phyloP scores from a whole-genome alignment of 129 eudicot genomes.

The Flaveria brownii region DNA sequence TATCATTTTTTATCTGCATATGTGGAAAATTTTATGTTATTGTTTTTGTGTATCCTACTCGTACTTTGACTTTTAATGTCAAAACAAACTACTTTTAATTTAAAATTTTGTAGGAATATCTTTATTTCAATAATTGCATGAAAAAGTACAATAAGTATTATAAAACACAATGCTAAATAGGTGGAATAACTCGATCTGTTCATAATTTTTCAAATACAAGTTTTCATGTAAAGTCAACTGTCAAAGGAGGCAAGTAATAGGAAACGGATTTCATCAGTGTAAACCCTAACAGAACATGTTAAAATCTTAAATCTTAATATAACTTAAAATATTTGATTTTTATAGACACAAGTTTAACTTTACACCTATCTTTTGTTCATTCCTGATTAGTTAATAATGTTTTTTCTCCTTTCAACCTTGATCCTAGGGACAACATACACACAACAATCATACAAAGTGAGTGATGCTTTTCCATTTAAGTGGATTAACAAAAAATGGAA shows the following conservation, averaged over 20 bases:
- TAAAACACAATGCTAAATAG: not conserved
- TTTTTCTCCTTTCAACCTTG: not conserved
- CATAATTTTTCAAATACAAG: not conserved
- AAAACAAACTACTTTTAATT: not conserved
- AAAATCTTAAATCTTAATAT: not conserved
- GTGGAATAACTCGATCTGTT: not conserved
- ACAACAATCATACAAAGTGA: constrained; percentile 82
- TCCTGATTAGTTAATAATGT: not conserved
- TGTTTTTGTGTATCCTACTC: not conserved
- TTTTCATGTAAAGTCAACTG: not conserved
- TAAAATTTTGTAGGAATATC: not conserved
- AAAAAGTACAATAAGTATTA: not conserved
- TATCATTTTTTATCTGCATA: not conserved
- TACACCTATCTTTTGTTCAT: not conserved
- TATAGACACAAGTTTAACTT: too few species aligned
- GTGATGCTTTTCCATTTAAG: constrained; percentile 78
- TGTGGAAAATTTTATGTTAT: not conserved
- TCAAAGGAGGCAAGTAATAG: not conserved
- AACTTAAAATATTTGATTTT: not conserved
- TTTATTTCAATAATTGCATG: not conserved
- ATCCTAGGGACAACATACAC: constrained; percentile 54
- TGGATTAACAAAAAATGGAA: constrained; percentile 94
- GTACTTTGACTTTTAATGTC: not conserved
- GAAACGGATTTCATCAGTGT: not conserved
- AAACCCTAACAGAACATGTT: not conserved